These are phyloP conservation scores for Chamaenerion angustifolium DNA, from an alignment of 345 rosid species.

Conservation along the genomic window DNA sequence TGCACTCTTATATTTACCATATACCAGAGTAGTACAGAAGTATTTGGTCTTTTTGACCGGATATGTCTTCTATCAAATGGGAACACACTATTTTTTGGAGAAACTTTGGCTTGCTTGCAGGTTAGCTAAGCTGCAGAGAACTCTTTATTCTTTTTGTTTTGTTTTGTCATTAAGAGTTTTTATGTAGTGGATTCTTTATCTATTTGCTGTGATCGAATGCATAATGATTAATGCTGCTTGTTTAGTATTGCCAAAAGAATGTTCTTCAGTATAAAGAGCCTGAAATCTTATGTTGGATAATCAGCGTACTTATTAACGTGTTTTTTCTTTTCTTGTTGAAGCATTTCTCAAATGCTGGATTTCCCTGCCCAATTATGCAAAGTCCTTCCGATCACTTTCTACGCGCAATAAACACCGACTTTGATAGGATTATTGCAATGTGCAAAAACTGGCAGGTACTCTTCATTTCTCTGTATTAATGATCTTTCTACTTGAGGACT, in stretches of 20 bases:
- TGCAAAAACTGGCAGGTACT: slow-evolving; percentile 98
- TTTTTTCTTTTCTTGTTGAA: slow-evolving; percentile 21
- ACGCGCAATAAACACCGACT: slow-evolving; percentile 96
- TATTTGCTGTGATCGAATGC: not conserved
- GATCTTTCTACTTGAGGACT: no score
- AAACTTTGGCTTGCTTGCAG: slow-evolving; percentile 97
- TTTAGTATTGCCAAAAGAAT: not conserved
- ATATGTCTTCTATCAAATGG: slow-evolving; percentile 98
- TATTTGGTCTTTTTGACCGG: slow-evolving; percentile 96
- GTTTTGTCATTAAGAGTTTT: not conserved
- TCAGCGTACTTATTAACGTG: slow-evolving; percentile 12
- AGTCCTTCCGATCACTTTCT: slow-evolving; percentile 99
- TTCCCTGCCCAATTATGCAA: slow-evolving; percentile 99
- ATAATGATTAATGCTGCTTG: no score
- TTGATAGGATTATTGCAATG: slow-evolving; percentile 96
- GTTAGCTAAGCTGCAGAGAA: slow-evolving; percentile 16
- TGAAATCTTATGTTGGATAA: not conserved
- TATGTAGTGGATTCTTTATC: not conserved
- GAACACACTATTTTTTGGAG: slow-evolving; percentile 89
- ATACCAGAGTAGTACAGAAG: slow-evolving; percentile 94
- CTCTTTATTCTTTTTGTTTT: no score
- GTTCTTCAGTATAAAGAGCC: not conserved
- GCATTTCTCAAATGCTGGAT: slow-evolving; percentile 99
- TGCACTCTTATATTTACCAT: slow-evolving; percentile 90
- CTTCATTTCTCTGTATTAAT: not conserved